Evolutionary conservation across 2,329 filamentous ascomycete genomes (phyloP).

Genomic region (Penicillium glabrum): DNA sequence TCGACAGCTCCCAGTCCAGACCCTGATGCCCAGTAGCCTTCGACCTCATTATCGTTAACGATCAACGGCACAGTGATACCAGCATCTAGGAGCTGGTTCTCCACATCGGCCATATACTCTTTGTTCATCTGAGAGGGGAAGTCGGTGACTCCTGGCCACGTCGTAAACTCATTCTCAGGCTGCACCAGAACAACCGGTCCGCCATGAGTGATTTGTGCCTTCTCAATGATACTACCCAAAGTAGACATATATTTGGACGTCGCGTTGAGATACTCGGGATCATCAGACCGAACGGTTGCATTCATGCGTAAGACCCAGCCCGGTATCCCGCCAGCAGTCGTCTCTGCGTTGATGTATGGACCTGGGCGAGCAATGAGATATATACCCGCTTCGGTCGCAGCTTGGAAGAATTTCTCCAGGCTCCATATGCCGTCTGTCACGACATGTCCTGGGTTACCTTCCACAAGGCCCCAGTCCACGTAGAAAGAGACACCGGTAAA

Average conservation of each 20-base stretch:
- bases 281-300: slow-evolving; percentile 46
- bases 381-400: slow-evolving; percentile 40
- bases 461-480: slow-evolving; percentile 33
- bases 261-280: slow-evolving; percentile 60
- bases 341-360: slow-evolving; percentile 76
- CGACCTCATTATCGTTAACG: slow-evolving; percentile 63
- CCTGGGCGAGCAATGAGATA: slow-evolving; percentile 71
- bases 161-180: slow-evolving; percentile 75
- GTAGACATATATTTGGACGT: slow-evolving; percentile 47
- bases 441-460: slow-evolving; percentile 68
- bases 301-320: slow-evolving; percentile 71
- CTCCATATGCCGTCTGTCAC: slow-evolving; percentile 65
- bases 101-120: slow-evolving; percentile 66
- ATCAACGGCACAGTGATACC: slow-evolving; percentile 72
- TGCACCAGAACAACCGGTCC: slow-evolving; percentile 76
- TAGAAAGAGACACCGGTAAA: slow-evolving; percentile 75
- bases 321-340: slow-evolving; percentile 71
- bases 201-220: slow-evolving; percentile 73
- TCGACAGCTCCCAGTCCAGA: slow-evolving; percentile 13
- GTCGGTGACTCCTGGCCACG: slow-evolving; percentile 17
- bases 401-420: slow-evolving; percentile 51
- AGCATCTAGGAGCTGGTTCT: slow-evolving; percentile 62
- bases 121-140: slow-evolving; percentile 46
- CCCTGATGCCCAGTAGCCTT: slow-evolving; percentile 64
- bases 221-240: slow-evolving; percentile 54